A percentile compares a stretch with the other conserved stretches of the same genome.
Evolutionary conservation across 139 green algal species (phyloP).

Genomic region (Zygnema circumcarinatum): DNA sequence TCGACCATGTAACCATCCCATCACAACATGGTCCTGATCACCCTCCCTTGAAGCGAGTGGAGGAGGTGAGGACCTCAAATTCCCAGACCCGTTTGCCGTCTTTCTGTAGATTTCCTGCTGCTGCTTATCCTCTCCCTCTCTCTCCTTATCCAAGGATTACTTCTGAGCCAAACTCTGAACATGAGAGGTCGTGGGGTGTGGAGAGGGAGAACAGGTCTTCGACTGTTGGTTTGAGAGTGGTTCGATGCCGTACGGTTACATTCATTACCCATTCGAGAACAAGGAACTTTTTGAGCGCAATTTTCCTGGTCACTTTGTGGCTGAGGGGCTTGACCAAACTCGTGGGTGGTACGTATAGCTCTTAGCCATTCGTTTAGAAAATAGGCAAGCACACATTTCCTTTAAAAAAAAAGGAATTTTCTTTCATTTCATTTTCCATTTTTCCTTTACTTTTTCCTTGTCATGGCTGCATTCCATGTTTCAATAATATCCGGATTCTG

Average conservation of each 20-base stretch:
- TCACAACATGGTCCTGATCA: slow-evolving; percentile 59
- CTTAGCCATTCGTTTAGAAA: too few relatives aligned
- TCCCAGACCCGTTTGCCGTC: background rate
- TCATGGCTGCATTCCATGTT: too few relatives aligned
- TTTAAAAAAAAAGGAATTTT: too few relatives aligned
- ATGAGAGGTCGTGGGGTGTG: too few relatives aligned
- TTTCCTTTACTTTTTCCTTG: too few relatives aligned
- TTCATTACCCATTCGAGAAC: slow-evolving; percentile 99
- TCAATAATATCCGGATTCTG: background rate
- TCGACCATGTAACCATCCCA: slow-evolving; percentile 97
- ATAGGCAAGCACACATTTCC: too few relatives aligned
- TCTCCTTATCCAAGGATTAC: too few relatives aligned
- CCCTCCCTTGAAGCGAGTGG: slow-evolving; percentile 46
- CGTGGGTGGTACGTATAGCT: slow-evolving; percentile 79
- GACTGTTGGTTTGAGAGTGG: slow-evolving; percentile 99
- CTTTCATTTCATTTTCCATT: too few relatives aligned
- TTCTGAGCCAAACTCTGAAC: too few relatives aligned
- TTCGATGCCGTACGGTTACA: slow-evolving; percentile 94
- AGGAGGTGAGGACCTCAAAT: slow-evolving; percentile 63
- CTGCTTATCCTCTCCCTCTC: too few relatives aligned
- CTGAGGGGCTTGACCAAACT: slow-evolving; percentile 93
- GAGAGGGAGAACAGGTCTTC: slow-evolving; percentile 94
- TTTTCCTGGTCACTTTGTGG: slow-evolving; percentile 95
- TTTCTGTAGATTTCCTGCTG: too few relatives aligned
- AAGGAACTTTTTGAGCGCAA: slow-evolving; percentile 86